These are phyloP conservation scores for Lablab purpureus DNA, from an alignment of 306 rosid genomes.

Conservation along the genomic window DNA sequence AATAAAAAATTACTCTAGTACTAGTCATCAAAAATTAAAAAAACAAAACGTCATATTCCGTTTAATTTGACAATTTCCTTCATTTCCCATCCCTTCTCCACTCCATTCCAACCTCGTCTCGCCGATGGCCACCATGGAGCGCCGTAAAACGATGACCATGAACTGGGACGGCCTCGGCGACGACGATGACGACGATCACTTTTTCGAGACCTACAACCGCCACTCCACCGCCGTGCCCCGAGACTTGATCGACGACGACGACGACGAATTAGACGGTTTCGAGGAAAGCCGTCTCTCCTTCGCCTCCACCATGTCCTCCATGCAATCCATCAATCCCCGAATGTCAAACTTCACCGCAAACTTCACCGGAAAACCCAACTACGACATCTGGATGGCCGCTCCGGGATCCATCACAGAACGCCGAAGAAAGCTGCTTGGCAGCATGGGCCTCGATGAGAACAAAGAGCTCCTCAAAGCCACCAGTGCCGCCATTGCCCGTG, in stretches of 20 bases:
- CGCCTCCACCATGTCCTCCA: conserved; percentile 60
- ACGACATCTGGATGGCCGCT: conserved; percentile 79
- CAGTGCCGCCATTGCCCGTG: conserved; percentile 34
- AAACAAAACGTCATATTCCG: not conserved
- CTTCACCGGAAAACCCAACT: conserved; percentile 43
- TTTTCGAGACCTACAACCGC: conserved; percentile 66
- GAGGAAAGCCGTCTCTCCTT: conserved; percentile 70
- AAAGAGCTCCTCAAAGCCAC: conserved; percentile 48
- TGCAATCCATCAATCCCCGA: conserved; percentile 35
- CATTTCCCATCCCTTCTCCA: not conserved
- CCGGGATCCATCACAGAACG: conserved; percentile 79
- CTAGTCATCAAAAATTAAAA: not conserved
- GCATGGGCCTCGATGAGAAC: conserved; percentile 68
- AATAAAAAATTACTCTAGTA: not conserved
- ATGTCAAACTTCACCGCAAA: not conserved
- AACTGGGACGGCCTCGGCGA: conserved; percentile 57
- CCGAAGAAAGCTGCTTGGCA: conserved; percentile 59
- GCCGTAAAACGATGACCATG: conserved; percentile 55
- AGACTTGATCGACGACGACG: conserved; percentile 57
- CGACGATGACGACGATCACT: conserved; percentile 58
- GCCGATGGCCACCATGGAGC: conserved; percentile 54
- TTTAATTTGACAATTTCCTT: not conserved
- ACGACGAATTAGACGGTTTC: conserved; percentile 18
- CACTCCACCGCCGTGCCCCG: conserved; percentile 51
- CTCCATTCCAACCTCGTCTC: conserved; percentile 15